These are phyloP conservation scores for Xeromyces bisporus DNA, from an alignment of 495 filamentous ascomycete genomes.

Conservation along the genomic window DNA sequence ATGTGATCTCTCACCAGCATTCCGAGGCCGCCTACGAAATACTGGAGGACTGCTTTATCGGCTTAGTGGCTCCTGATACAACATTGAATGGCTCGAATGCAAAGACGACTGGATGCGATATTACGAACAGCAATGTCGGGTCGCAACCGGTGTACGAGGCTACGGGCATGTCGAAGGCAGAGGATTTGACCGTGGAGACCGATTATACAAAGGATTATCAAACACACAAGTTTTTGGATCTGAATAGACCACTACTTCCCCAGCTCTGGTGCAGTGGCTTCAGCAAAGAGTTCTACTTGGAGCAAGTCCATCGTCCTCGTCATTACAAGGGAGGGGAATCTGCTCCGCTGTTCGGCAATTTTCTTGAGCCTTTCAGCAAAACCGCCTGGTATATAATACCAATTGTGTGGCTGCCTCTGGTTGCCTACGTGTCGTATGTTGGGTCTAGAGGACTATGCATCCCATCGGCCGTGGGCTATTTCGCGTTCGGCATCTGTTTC, in stretches of 20 bases:
- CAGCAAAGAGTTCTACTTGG: constrained; percentile 82
- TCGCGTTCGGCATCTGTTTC: constrained; percentile 45
- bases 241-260: constrained; percentile 66
- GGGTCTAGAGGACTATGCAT: constrained; percentile 41
- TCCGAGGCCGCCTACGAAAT: constrained; percentile 88
- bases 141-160: constrained; percentile 39
- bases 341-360: constrained; percentile 93
- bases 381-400: constrained; percentile 90
- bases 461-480: constrained; percentile 34
- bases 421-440: constrained; percentile 56
- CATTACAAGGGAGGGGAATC: constrained; percentile 88
- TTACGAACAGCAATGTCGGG: constrained; percentile 18
- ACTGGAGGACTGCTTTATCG: constrained; percentile 66
- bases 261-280: constrained; percentile 86
- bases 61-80: constrained; percentile 40
- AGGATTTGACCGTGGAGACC: constrained; percentile 75
- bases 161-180: constrained; percentile 72
- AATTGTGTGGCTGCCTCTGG: constrained; percentile 64
- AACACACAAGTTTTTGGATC: constrained; percentile 83
- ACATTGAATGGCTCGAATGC: constrained; percentile 25
- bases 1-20: constrained; percentile 69
- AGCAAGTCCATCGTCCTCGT: constrained; percentile 87
- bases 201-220: constrained; percentile 59
- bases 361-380: constrained; percentile 84
- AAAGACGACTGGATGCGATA: constrained; percentile 25